phyloP scores from a whole-genome alignment of 2,329 filamentous ascomycete genomes.

The Diplodia scrobiculata region DNA sequence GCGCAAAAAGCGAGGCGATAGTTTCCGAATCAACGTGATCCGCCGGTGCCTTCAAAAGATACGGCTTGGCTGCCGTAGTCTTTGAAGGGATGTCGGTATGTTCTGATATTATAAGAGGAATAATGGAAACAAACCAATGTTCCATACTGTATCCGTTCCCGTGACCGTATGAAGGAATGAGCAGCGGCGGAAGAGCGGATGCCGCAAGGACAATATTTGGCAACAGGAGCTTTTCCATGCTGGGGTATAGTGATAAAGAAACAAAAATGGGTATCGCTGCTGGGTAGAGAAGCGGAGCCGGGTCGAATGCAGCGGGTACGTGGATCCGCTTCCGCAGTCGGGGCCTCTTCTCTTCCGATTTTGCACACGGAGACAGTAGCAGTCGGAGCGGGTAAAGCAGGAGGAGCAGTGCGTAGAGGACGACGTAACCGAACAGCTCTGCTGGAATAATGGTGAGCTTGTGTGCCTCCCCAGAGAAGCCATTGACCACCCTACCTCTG shows the following conservation, averaged over 20 bases:
- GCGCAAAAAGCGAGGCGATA: slow-evolving; percentile 70
- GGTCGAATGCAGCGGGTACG: slow-evolving; percentile 80
- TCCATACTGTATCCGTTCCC: slow-evolving; percentile 62
- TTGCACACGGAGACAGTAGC: slow-evolving; percentile 31
- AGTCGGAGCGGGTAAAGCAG: slow-evolving; percentile 46
- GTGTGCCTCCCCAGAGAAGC: slow-evolving; percentile 29
- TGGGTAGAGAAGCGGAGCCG: slow-evolving; percentile 87
- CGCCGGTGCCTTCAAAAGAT: slow-evolving; percentile 41
- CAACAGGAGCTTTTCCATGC: slow-evolving; percentile 64
- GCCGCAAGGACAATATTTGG: slow-evolving; percentile 82
- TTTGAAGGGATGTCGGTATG: slow-evolving; percentile 46
- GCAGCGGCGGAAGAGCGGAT: slow-evolving; percentile 69
- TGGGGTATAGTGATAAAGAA: slow-evolving; percentile 69
- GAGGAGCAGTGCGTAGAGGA: slow-evolving; percentile 39
- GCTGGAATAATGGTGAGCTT: slow-evolving; percentile 36
- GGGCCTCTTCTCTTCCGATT: slow-evolving; percentile 10
- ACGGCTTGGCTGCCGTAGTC: slow-evolving; percentile 40
- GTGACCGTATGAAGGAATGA: slow-evolving; percentile 67
- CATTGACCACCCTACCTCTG: slow-evolving; percentile 39
- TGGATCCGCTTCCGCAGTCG: slow-evolving; percentile 52
- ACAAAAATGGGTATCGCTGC: slow-evolving; percentile 74
- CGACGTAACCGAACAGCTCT: slow-evolving; percentile 47
- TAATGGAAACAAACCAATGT: slow-evolving; percentile 78
- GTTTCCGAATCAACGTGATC: slow-evolving; percentile 58
- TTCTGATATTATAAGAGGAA: slow-evolving; percentile 64